A percentile compares a stretch with the other conserved stretches of the same genome.
Conservation (phyloP, 2,329 filamentous ascomycete species). For the Botryotinia narcissicola region DNA sequence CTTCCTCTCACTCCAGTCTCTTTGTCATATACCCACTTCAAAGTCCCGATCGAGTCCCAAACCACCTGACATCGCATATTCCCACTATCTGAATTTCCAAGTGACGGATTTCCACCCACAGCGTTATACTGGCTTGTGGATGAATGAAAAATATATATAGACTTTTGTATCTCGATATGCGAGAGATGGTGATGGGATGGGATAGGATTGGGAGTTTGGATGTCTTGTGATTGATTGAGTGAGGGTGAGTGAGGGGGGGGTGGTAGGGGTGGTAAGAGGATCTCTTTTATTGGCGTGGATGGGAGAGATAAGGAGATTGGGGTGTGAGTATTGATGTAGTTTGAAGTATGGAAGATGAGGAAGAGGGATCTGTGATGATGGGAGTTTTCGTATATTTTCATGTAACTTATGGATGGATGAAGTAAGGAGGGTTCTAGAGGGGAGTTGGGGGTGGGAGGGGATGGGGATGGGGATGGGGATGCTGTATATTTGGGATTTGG, state of each 20-base stretch:
- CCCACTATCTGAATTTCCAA: fast-evolving
- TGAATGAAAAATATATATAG: not conserved
- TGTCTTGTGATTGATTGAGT: not conserved
- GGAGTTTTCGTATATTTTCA: fast-evolving
- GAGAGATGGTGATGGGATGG: too few relatives aligned
- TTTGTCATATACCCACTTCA: not conserved
- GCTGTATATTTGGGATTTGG: not conserved
- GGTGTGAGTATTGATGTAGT: not conserved
- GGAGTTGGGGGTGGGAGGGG: not conserved
- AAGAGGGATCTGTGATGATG: not conserved
- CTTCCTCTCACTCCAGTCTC: not conserved
- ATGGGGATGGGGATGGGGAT: not conserved
- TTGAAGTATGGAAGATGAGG: fast-evolving
- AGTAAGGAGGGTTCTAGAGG: too few relatives aligned
- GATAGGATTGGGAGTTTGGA: not conserved
- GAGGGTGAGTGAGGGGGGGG: too few relatives aligned
- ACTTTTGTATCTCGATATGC: not conserved
- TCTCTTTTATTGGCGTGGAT: not conserved
- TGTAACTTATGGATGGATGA: not conserved
- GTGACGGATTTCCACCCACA: fast-evolving
- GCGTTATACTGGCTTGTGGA: not conserved
- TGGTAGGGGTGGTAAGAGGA: too few relatives aligned
- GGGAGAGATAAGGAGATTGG: not conserved
- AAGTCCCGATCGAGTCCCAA: not conserved
- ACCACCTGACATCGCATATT: not conserved